Evolutionary conservation across 805 yeast genomes (phyloP), one percentile per base, ranked within the genome.

Genomic region (Starmera caribaea): DNA sequence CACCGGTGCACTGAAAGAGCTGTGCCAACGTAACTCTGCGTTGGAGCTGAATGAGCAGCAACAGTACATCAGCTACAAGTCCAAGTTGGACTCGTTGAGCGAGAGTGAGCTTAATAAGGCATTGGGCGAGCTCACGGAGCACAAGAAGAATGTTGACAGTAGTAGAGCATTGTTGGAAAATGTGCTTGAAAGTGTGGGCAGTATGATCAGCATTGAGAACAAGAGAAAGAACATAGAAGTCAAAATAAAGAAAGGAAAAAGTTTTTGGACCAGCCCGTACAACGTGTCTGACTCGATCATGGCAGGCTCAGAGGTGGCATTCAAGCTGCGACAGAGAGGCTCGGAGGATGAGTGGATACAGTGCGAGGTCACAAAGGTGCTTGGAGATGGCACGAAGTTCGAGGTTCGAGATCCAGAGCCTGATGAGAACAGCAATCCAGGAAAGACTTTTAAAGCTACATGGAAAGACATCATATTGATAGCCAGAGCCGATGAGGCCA

Each of bases 381-480:
- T 77, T n/a, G 75, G 76, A 1, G 95, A 86, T 47, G 90, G 92
- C 1, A 64, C 67, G 2, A 63, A 55, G 53, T 88, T 81, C 56
- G 97, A 92, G 60, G 89, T 92, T n/a, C 76, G 86, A 50, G 98
- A 92, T 58, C 96, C 97, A 0, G 98, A 92, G 53, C 97, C 98
- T 0, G 98, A 92, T 54, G 97, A 90, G 52, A 73, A 79, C 49
- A 85, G 83, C 45, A 86, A 89, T 41, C 83, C 89, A 4, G 96
- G 96, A 3, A 90, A 81, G 50, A 68, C 83, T 1, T 92, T 81
- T 62, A 82, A 80, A 51, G 88, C 96, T 9, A 79, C 74, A 16
- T 77, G 84, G 71, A 81, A 81, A 53, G 97, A 92, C 47, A 61
- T 86, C 3, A 69, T 86, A 16, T 63, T 83, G 31, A 81, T 92